Evolutionary conservation across 768 basidiomycete species (phyloP).

Genomic region (button mushroom (Agaricus bisporus)): DNA sequence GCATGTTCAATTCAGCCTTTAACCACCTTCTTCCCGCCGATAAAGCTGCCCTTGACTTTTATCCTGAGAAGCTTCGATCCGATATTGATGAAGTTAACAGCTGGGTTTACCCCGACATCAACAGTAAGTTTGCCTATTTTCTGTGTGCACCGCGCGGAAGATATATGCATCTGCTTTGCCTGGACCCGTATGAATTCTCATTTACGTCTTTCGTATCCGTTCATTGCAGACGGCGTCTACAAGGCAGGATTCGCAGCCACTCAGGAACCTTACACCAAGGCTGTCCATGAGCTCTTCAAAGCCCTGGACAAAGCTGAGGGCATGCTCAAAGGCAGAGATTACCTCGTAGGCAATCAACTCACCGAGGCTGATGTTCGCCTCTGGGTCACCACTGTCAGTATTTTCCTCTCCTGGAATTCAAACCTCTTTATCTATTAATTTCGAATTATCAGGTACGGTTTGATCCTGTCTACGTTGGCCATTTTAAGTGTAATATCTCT

Average conservation of each 20-base stretch:
- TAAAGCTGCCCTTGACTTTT: conserved; percentile 63
- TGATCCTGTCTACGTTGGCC: conserved; percentile 84
- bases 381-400: conserved; percentile 87
- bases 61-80: conserved; percentile 62
- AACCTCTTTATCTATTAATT: background rate
- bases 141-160: background rate
- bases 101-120: conserved; percentile 83
- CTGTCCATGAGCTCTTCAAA: conserved; percentile 68
- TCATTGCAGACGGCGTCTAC: conserved; percentile 71
- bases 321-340: conserved; percentile 71
- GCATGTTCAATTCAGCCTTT: conserved; percentile 86
- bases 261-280: conserved; percentile 75
- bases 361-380: conserved; percentile 86
- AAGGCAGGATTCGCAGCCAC: conserved; percentile 81
- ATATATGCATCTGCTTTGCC: background rate
- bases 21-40: conserved; percentile 64
- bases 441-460: conserved; percentile 59
- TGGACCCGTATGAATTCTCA: background rate
- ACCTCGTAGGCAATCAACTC: conserved; percentile 74
- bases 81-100: conserved; percentile 84
- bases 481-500: conserved; percentile 92
- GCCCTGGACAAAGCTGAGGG: conserved; percentile 80
- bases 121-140: conserved; percentile 46
- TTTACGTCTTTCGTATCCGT: background rate
- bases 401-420: background rate